Conservation (phyloP, 139 green algal species). For the Chlorella vulgaris region DNA sequence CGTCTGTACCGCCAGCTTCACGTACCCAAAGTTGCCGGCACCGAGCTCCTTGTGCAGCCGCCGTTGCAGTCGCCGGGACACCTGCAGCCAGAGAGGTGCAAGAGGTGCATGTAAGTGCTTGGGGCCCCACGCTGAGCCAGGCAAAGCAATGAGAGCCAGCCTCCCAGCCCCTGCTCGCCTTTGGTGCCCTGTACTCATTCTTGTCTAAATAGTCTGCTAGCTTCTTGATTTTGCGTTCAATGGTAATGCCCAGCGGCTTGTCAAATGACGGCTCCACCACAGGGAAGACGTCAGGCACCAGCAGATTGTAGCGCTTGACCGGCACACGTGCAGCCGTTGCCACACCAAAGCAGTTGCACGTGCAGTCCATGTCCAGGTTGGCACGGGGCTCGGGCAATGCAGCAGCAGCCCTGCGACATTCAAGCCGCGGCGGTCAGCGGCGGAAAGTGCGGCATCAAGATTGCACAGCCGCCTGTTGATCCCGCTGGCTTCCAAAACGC, state of each 20-base stretch:
- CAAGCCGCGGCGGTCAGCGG: no score
- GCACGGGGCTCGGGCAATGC: not conserved
- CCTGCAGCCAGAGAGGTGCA: conserved; percentile 28
- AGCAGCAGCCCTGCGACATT: not conserved
- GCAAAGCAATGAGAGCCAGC: not conserved
- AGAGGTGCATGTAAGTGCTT: no score
- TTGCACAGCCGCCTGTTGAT: no score
- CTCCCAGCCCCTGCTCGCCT: conserved; percentile 34
- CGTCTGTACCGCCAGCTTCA: conserved; percentile 47
- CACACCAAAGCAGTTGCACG: conserved; percentile 66
- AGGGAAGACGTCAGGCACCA: conserved; percentile 66
- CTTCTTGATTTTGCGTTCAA: conserved; percentile 58
- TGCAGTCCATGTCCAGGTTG: conserved; percentile 47
- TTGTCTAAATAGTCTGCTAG: conserved; percentile 61
- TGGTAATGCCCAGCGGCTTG: conserved; percentile 29
- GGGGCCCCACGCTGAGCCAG: not conserved
- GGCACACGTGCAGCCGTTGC: conserved; percentile 46
- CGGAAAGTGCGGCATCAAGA: no score
- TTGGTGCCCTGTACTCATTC: conserved; percentile 57
- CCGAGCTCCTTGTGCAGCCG: conserved; percentile 50
- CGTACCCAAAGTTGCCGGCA: conserved; percentile 40
- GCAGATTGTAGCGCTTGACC: conserved; percentile 68
- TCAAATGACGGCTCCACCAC: conserved; percentile 39
- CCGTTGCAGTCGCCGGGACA: conserved; percentile 56
- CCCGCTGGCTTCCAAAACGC: no score